phyloP scores from a whole-genome alignment of 257 asterid species.

The Fraxinus anomala region DNA sequence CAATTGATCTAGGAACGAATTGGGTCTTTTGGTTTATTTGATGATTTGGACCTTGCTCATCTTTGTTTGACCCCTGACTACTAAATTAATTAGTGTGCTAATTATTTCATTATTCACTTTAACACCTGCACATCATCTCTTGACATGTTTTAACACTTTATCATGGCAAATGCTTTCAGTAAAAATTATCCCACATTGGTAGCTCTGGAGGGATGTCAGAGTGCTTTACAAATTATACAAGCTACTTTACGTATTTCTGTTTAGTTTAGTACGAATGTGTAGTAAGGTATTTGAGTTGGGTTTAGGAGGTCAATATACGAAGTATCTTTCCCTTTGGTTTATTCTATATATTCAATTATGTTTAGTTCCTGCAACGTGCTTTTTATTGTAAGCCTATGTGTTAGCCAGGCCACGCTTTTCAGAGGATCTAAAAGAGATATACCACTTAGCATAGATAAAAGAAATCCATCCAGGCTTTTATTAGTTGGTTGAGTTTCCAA shows the following conservation, averaged over 20 bases:
- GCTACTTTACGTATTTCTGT: background rate
- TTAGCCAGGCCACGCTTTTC: slow-evolving; percentile 13
- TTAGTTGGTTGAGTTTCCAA: slow-evolving; percentile 4
- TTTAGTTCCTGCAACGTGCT: background rate
- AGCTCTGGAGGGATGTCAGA: background rate
- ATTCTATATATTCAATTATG: background rate
- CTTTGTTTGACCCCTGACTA: background rate
- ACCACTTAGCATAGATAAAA: slow-evolving; percentile 6
- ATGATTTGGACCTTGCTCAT: background rate
- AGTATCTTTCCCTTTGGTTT: background rate
- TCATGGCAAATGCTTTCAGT: background rate
- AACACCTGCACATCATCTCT: background rate
- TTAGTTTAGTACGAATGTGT: background rate
- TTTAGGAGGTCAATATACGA: background rate
- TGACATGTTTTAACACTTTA: background rate
- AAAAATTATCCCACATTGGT: background rate
- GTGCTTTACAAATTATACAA: background rate
- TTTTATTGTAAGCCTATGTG: background rate
- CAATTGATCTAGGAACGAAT: background rate
- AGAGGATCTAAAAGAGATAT: slow-evolving; percentile 14
- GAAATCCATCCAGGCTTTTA: slow-evolving; percentile 2
- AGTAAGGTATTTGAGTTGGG: background rate
- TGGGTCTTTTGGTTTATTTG: background rate
- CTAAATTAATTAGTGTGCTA: background rate
- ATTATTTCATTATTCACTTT: background rate